A percentile compares a stretch with the other conserved stretches of the same genome.
Conservation (phyloP, 352 stramenopile genomes). For the Phytophthora lateralis region DNA sequence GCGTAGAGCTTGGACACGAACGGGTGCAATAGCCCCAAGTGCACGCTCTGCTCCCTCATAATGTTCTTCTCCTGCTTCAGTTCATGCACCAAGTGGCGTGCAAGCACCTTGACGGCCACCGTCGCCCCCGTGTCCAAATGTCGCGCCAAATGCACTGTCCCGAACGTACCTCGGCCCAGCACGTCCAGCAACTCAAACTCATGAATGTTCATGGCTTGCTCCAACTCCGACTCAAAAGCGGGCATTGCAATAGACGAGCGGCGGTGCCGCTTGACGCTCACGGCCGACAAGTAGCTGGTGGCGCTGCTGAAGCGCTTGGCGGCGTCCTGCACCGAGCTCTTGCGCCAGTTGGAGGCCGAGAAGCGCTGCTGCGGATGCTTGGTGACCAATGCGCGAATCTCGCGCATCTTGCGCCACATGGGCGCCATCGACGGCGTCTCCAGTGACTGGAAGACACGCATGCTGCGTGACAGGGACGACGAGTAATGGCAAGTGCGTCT, state of each 20-base stretch:
- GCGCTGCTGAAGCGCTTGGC: slow-evolving; percentile 25
- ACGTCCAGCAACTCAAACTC: slow-evolving; percentile 71
- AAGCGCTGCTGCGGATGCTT: slow-evolving; percentile 37
- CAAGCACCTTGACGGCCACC: slow-evolving; percentile 69
- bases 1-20: slow-evolving; percentile 67
- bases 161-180: slow-evolving; percentile 73
- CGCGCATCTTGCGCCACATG: slow-evolving; percentile 48
- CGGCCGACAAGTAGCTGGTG: slow-evolving; percentile 29
- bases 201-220: slow-evolving; percentile 30
- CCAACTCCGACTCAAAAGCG: slow-evolving; percentile 29
- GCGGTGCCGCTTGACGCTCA: slow-evolving; percentile 25
- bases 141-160: slow-evolving; percentile 67
- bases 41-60: slow-evolving; percentile 68
- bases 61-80: slow-evolving; percentile 75
- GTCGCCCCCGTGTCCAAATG: slow-evolving; percentile 56
- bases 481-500: not conserved
- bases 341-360: slow-evolving; percentile 37
- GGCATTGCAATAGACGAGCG: slow-evolving; percentile 21
- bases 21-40: slow-evolving; percentile 57
- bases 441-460: slow-evolving; percentile 30
- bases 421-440: slow-evolving; percentile 40
- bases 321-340: slow-evolving; percentile 20
- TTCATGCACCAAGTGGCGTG: slow-evolving; percentile 47
- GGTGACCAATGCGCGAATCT: slow-evolving; percentile 39
- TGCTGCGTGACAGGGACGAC: not conserved